These are phyloP conservation scores for Biscutella laevigata DNA, from an alignment of 441 rosid species.

Conservation along the genomic window DNA sequence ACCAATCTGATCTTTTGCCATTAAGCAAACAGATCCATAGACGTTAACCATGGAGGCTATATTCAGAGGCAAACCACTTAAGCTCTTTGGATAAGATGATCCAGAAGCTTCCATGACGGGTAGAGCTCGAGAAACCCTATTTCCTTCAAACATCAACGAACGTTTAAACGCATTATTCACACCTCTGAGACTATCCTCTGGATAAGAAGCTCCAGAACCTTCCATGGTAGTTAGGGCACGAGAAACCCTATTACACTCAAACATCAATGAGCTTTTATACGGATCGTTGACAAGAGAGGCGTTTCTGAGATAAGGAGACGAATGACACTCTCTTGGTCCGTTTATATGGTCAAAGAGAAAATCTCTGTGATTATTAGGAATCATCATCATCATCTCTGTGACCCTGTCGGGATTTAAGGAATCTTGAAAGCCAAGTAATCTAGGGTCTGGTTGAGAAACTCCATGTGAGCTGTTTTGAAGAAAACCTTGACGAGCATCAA, in stretches of 20 bases:
- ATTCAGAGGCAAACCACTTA: slow-evolving; percentile 17
- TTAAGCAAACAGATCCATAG: slow-evolving; percentile 38
- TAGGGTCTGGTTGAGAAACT: slow-evolving; percentile 17
- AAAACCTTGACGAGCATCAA: slow-evolving; percentile 24
- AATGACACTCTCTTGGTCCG: slow-evolving; percentile 10
- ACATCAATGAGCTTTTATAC: too few relatives aligned
- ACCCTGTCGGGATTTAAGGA: slow-evolving; percentile 20
- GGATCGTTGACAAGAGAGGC: slow-evolving; percentile 21
- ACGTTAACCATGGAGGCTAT: slow-evolving; percentile 38
- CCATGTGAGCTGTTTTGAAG: slow-evolving; percentile 20
- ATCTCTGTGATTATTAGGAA: slow-evolving; percentile 23
- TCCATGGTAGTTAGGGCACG: too few relatives aligned
- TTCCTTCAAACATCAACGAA: slow-evolving; percentile 19
- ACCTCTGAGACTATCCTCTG: too few relatives aligned
- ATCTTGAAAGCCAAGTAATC: slow-evolving; percentile 29
- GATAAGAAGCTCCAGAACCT: too few relatives aligned
- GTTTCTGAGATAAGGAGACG: slow-evolving; percentile 25
- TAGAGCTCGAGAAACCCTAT: slow-evolving; percentile 25
- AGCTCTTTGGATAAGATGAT: background rate
- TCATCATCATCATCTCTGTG: slow-evolving; percentile 21
- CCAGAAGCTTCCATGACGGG: slow-evolving; percentile 13
- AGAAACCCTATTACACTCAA: too few relatives aligned
- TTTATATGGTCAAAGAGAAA: slow-evolving; percentile 28
- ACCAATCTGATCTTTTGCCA: slow-evolving; percentile 75
- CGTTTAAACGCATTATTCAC: slow-evolving; percentile 8